A percentile compares a stretch with the other conserved stretches of the same genome.
Evolutionary conservation across 257 asterid genomes (phyloP).

Genomic region (Lantana camara): DNA sequence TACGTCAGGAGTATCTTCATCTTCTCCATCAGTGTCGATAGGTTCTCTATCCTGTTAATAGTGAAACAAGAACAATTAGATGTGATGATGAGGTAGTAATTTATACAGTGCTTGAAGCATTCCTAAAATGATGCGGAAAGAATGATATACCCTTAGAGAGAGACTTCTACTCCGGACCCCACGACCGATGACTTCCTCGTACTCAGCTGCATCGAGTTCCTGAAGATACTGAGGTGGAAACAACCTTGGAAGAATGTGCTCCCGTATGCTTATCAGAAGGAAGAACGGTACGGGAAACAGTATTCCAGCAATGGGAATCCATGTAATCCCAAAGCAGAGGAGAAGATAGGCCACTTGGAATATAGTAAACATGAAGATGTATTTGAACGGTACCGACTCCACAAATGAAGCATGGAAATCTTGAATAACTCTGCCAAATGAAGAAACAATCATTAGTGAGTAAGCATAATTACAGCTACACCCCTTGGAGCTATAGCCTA

Average conservation of each 20-base stretch:
- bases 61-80: constrained; percentile 3
- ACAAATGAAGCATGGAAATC: constrained; percentile 77
- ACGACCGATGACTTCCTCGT: constrained; percentile 73
- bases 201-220: constrained; percentile 82
- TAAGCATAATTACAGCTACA: no score
- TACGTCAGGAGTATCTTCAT: constrained; percentile 38
- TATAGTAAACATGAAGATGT: constrained; percentile 65
- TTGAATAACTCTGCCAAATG: constrained; percentile 59
- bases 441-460: background rate
- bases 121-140: background rate
- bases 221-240: constrained; percentile 62
- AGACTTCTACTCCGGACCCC: constrained; percentile 43
- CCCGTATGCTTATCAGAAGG: constrained; percentile 68
- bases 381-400: constrained; percentile 84
- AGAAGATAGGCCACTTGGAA: constrained; percentile 66
- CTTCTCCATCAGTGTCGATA: constrained; percentile 37
- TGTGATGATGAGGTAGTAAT: background rate
- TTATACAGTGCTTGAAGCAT: no score
- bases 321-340: constrained; percentile 81
- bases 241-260: constrained; percentile 73
- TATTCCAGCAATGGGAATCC: constrained; percentile 94
- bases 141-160: constrained; percentile 43
- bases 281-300: constrained; percentile 84
- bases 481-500: no score
- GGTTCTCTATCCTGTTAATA: constrained; percentile 50